Base-by-base conservation (phyloP, 306 rosid species). In the Citrullus amarus region DNA sequence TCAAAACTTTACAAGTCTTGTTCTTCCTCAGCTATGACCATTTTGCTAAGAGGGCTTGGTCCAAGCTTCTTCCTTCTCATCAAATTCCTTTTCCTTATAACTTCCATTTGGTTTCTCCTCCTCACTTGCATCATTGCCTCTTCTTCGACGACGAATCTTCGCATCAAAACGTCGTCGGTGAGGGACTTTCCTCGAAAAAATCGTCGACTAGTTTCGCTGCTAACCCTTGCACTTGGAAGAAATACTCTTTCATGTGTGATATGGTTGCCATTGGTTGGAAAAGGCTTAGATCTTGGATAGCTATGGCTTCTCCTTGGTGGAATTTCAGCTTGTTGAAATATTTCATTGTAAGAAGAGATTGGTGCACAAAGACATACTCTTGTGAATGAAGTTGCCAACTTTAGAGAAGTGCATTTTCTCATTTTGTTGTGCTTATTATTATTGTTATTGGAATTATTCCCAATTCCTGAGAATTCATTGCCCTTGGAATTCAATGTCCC, bases 331-430 rank as follows among this genome's bases (percentile, higher is more conserved):
- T 90, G 86, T 60, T 90, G 86, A 71, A 90, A 89, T 2, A 89
- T 88, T 78, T 92, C 97, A 62, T 88, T 90, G 84, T 94, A 92
- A 41, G 98, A 90, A 75, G 91, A 95, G 13, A 95, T 91, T 1
- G 98, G 96, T 36, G 93, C 98, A 83, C 98, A 95, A 2, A 95
- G 93, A 77, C 98, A 95, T 0, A 95, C 98, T 83, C 98, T 87
- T 34, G 96, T 95, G 36, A 95, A 85, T 6, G 96, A 88, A 1
- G 91, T 88, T 8, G 98, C 97, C 16, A 83, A 88, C 85, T 91
- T 95, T 9, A 95, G 85, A 65, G 98, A 95, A 5, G 88, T 82
- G 61, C 95, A 95, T 86, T 92, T 92, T 80, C 95, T 89, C 74
- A 92, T 90, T 83, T 86, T 89, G 51, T 84, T 89, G 51, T 62